These are phyloP conservation scores for Tinospora cordifolia DNA, from an alignment of 164 flowering plant genomes.

Conservation along the genomic window DNA sequence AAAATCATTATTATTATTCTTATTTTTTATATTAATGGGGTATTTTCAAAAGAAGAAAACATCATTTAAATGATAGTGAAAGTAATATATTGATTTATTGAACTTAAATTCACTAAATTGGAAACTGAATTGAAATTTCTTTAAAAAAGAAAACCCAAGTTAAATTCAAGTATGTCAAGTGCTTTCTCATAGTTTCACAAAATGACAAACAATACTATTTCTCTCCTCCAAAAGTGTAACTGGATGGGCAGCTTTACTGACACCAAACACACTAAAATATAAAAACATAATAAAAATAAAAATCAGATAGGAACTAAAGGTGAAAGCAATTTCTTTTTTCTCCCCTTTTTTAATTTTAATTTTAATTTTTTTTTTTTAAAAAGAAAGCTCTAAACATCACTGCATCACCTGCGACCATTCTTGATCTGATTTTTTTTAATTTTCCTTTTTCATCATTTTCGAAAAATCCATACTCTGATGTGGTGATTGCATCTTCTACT, in stretches of 20 bases:
- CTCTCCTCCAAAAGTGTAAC: constrained; percentile 15
- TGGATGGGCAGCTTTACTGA: constrained; percentile 18
- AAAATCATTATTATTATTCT: too few relatives aligned
- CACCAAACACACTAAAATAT: too few relatives aligned
- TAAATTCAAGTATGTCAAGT: background rate
- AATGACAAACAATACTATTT: constrained; percentile 12
- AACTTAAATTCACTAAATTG: background rate
- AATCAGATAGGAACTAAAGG: background rate
- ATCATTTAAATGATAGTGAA: background rate
- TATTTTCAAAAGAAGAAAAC: too few relatives aligned
- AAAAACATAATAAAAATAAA: background rate
- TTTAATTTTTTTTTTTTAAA: too few relatives aligned
- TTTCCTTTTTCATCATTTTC: constrained; percentile 28
- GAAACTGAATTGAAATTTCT: constrained; percentile 5
- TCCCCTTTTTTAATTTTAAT: too few relatives aligned
- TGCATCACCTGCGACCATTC: constrained; percentile 32
- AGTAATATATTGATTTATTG: background rate
- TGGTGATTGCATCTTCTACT: constrained; percentile 23
- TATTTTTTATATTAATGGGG: too few relatives aligned
- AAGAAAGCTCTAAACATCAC: background rate
- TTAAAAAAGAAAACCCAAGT: constrained; percentile 3
- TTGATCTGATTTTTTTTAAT: constrained; percentile 27
- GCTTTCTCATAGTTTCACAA: constrained; percentile 1
- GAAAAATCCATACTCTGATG: constrained; percentile 28
- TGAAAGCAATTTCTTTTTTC: too few relatives aligned